A percentile compares a stretch with the other conserved stretches of the same genome.
These are phyloP conservation scores for Corylus heterophylla DNA, from an alignment of 306 rosid genomes.

Conservation along the genomic window DNA sequence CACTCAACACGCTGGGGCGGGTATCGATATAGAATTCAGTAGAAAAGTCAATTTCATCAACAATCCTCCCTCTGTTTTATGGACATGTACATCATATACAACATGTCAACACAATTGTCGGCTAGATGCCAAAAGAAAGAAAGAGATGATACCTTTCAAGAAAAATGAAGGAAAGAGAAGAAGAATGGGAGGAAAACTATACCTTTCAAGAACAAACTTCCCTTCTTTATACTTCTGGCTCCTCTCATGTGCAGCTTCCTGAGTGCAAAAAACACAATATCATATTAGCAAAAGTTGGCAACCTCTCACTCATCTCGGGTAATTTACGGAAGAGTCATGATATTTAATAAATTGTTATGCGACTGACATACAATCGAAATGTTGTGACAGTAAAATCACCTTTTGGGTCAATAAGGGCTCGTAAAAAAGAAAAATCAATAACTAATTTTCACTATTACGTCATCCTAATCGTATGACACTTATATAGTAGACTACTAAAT, in stretches of 20 bases:
- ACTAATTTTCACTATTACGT: no score
- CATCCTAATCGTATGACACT: no score
- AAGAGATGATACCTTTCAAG: not conserved
- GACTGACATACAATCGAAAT: no score
- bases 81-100: constrained; percentile 11
- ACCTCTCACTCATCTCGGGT: not conserved
- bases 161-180: not conserved
- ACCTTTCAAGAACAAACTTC: constrained; percentile 94
- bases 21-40: constrained; percentile 61
- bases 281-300: not conserved
- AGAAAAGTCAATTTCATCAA: constrained; percentile 64
- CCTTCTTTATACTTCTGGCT: constrained; percentile 91
- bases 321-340: not conserved
- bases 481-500: no score
- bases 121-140: not conserved
- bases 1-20: constrained; percentile 60
- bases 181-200: constrained; percentile 11
- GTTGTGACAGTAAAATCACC: no score
- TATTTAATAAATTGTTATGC: no score
- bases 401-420: no score
- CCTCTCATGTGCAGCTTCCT: constrained; percentile 85
- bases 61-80: constrained; percentile 71
- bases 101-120: constrained; percentile 9
- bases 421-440: no score
- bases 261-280: constrained; percentile 12